A percentile compares a stretch with the other conserved stretches of the same genome.
These are phyloP conservation scores for Fragaria iinumae DNA, from an alignment of 306 rosid genomes.

Conservation along the genomic window DNA sequence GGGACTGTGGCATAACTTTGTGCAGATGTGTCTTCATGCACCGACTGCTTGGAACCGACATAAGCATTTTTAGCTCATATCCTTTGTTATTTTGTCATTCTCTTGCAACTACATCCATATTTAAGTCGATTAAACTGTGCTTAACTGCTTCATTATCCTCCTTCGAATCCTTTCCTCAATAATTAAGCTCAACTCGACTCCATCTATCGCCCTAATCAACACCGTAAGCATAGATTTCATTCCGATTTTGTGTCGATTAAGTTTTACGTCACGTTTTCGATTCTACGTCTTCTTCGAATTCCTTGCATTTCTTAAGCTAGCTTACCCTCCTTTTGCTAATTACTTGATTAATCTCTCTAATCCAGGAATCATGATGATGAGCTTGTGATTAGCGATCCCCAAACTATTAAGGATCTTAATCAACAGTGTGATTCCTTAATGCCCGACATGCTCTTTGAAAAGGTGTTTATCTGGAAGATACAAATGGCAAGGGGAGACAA, in stretches of 20 bases:
- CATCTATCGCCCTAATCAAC: not conserved
- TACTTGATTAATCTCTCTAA: not conserved
- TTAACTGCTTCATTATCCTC: not conserved
- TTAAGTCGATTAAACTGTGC: not conserved
- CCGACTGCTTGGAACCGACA: constrained; percentile 4
- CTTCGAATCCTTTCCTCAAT: not conserved
- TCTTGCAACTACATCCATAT: not conserved
- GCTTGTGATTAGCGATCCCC: not conserved
- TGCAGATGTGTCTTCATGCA: not conserved
- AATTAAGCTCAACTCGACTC: not conserved
- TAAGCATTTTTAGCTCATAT: not conserved
- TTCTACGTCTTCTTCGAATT: not conserved
- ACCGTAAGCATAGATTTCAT: not conserved
- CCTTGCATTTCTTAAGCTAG: not conserved
- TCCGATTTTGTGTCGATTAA: not conserved
- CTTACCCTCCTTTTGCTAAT: not conserved
- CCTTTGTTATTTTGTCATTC: not conserved
- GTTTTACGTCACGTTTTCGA: not conserved
- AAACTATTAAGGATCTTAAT: not conserved
- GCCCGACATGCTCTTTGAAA: constrained; percentile 33
- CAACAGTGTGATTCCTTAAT: constrained; percentile 22
- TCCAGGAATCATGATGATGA: not conserved
- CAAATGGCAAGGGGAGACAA: constrained; percentile 33
- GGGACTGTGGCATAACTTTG: not conserved
- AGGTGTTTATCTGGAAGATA: constrained; percentile 32